Conservation (phyloP, 2,329 filamentous ascomycete genomes). For the Apiospora phragmitis region DNA sequence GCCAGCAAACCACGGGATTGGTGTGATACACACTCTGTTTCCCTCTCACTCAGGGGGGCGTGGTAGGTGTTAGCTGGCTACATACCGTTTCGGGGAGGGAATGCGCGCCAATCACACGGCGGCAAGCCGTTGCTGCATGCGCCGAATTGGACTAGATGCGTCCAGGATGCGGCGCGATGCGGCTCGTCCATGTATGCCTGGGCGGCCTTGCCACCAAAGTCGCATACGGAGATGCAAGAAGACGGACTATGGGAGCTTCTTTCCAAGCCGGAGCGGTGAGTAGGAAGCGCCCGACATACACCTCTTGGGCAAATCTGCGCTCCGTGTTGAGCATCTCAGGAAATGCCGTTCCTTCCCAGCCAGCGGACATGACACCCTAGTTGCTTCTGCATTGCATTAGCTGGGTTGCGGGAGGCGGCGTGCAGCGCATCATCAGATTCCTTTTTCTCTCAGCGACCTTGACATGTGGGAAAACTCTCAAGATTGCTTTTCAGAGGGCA, state of each 20-base stretch:
- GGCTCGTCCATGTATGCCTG: neutral
- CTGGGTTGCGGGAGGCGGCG: neutral
- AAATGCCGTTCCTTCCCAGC: neutral
- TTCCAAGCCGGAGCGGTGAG: neutral
- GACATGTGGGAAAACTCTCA: neutral
- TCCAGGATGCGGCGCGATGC: neutral
- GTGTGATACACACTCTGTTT: neutral
- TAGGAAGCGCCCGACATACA: neutral
- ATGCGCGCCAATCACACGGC: slow-evolving; percentile 1
- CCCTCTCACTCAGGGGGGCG: neutral
- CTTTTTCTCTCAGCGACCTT: neutral
- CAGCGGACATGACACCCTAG: neutral
- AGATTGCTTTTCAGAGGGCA: neutral
- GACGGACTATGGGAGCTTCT: neutral
- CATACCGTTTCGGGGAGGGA: neutral
- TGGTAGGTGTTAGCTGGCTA: neutral
- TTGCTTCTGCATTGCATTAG: slow-evolving; percentile 5
- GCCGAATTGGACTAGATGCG: neutral
- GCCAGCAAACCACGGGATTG: neutral
- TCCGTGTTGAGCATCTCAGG: neutral
- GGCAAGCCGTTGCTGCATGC: neutral
- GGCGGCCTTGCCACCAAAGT: neutral
- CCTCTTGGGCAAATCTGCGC: neutral
- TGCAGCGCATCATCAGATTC: neutral
- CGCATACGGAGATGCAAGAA: neutral